Evolutionary conservation across 306 rosid species (phyloP).

Genomic region (Pyrus communis): DNA sequence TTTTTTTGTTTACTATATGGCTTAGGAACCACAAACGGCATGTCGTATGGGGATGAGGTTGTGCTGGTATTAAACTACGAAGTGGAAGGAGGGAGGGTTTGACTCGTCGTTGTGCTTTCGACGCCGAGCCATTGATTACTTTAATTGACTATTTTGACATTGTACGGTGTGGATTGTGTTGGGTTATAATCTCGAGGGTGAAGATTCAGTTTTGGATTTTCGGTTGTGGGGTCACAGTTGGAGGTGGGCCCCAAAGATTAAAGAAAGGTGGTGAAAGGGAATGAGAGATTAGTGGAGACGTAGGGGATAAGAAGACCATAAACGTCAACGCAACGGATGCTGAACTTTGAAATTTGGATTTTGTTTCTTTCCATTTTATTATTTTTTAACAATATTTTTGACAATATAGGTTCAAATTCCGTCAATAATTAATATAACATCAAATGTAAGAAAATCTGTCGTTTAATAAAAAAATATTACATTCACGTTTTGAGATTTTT

Average conservation of each 20-base stretch:
- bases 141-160: neutral
- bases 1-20: too few relatives aligned
- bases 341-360: neutral
- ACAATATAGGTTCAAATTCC: rapidly evolving
- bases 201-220: neutral
- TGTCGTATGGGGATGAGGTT: neutral
- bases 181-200: neutral
- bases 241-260: neutral
- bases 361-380: too few relatives aligned
- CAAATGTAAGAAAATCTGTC: too few relatives aligned
- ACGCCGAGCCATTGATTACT: neutral
- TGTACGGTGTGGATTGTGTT: neutral
- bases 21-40: neutral
- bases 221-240: neutral
- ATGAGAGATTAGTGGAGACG: too few relatives aligned
- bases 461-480: too few relatives aligned
- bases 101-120: neutral
- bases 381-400: too few relatives aligned
- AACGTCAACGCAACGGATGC: neutral
- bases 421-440: too few relatives aligned
- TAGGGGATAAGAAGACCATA: neutral
- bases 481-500: too few relatives aligned
- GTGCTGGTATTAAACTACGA: too few relatives aligned
- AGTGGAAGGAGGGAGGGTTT: neutral
- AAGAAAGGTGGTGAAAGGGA: neutral